Base-by-base conservation (phyloP, 148 eudicot genomes). In the Rhododendron griersonianum region DNA sequence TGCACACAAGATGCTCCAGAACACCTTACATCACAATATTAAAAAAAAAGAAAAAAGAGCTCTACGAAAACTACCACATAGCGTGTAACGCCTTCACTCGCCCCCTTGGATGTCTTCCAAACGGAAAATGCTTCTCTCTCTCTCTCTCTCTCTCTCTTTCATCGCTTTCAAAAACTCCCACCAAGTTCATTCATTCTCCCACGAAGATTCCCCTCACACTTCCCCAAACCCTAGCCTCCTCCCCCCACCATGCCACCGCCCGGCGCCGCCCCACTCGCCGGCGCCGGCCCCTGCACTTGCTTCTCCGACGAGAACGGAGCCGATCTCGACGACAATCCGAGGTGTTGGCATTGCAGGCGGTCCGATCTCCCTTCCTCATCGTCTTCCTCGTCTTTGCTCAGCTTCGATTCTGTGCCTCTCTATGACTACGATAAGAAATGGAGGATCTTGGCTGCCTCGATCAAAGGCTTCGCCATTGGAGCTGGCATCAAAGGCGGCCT, bases 401-500 rank as follows among this genome's bases (percentile, higher is more conserved):
- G 92, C 88, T 90, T 92, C 84, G 98, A 92, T 11, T 88, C 98
- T 0, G 89, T 90, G 84, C 91, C 92, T 5, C 88, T 92, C 33
- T 84, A 90, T 78, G 93, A 91, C 74, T 92, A 91, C 45, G 95
- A 93, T 69, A 92, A 89, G 86, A 35, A 87, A 3, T 90, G 87
- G 83, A 90, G 98, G 78, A 88, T 93, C 10, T 50, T 92, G 28
- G 91, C 89, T 3, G 98, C 99, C 1, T 87, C 96, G 5, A 73
- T 90, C 16, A 97, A 93, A 88, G 99, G 95, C 37, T 97, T 97
- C 87, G 84, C 91, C 78, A 97, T 97, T 63, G 99, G 99, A 48
- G 98, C 99, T 41, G 98, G 98, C 10, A 88, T 97, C 21, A 97
- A 97, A 90, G 98, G 99, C 78, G 99, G 99, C 18, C 88, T 97